These are phyloP conservation scores for Gypsophila paniculata DNA, from an alignment of 179 eudicot species.

Conservation along the genomic window DNA sequence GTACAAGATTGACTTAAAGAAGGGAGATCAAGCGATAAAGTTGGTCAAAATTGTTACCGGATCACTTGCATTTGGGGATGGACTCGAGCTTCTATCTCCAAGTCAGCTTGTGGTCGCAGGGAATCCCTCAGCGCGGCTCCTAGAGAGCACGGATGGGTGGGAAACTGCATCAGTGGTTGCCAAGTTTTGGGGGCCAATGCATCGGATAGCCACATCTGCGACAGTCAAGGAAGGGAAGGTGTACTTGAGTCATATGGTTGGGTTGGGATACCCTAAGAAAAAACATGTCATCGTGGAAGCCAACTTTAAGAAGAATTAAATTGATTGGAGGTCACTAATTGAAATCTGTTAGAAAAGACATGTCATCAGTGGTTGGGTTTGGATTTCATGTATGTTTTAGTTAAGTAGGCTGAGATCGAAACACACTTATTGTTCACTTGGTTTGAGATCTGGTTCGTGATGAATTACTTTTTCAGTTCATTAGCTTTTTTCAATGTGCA, in stretches of 20 bases:
- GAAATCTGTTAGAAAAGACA: neutral
- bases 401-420: neutral
- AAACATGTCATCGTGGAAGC: slow-evolving; percentile 84
- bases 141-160: slow-evolving; percentile 76
- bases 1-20: slow-evolving; percentile 46
- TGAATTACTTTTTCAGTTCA: neutral
- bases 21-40: slow-evolving; percentile 35
- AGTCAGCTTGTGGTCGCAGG: slow-evolving; percentile 70
- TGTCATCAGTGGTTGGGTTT: no score
- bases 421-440: no score
- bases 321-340: neutral
- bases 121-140: slow-evolving; percentile 45
- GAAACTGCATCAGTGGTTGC: slow-evolving; percentile 52
- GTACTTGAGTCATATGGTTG: slow-evolving; percentile 64
- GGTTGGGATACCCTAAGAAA: slow-evolving; percentile 74
- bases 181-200: slow-evolving; percentile 40
- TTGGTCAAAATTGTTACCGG: slow-evolving; percentile 42
- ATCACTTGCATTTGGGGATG: slow-evolving; percentile 57
- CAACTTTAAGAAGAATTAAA: slow-evolving; percentile 30
- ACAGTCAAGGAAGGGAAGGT: slow-evolving; percentile 78
- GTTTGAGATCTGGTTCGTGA: neutral
- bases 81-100: slow-evolving; percentile 66
- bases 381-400: slow-evolving; percentile 3
- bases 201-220: slow-evolving; percentile 58
- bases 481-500: neutral